These are phyloP conservation scores for Thyridium curvatum DNA, from an alignment of 2,329 filamentous ascomycete genomes.

Conservation along the genomic window DNA sequence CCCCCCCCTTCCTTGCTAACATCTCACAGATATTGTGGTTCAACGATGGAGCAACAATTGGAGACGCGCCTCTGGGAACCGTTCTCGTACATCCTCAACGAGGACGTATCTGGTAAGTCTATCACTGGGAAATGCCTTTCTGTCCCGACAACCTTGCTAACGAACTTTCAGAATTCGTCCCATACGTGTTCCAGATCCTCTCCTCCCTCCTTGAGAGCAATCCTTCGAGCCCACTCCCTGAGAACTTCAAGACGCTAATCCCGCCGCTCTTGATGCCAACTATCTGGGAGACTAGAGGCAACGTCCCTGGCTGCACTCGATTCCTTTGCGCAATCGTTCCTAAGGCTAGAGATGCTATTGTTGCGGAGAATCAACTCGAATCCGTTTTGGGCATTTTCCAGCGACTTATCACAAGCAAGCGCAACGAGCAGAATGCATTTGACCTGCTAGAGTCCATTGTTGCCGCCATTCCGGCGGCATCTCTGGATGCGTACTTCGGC, in stretches of 20 bases:
- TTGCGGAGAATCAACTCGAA: constrained; percentile 75
- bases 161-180: constrained; percentile 74
- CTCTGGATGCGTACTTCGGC: constrained; percentile 70
- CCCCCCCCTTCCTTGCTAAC: constrained; percentile 8
- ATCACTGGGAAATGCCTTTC: background rate
- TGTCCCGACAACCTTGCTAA: no score
- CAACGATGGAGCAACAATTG: constrained; percentile 62
- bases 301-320: constrained; percentile 84
- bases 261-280: constrained; percentile 71
- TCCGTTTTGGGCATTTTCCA: constrained; percentile 94
- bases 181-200: constrained; percentile 94
- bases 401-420: constrained; percentile 73
- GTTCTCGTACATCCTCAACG: constrained; percentile 72
- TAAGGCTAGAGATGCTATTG: constrained; percentile 65
- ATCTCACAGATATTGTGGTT: constrained; percentile 54
- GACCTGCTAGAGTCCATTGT: constrained; percentile 83
- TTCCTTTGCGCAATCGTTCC: constrained; percentile 80
- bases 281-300: constrained; percentile 88
- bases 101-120: constrained; percentile 68
- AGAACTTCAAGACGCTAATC: constrained; percentile 75
- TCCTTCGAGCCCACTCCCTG: constrained; percentile 68
- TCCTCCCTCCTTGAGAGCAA: constrained; percentile 85
- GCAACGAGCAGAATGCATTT: constrained; percentile 80
- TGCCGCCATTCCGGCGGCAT: constrained; percentile 59
- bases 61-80: constrained; percentile 78